Percentiles rank a stretch among this genome's conserved stretches.
phyloP scores from a whole-genome alignment of 257 asterid species.

The Scutellaria minor region DNA sequence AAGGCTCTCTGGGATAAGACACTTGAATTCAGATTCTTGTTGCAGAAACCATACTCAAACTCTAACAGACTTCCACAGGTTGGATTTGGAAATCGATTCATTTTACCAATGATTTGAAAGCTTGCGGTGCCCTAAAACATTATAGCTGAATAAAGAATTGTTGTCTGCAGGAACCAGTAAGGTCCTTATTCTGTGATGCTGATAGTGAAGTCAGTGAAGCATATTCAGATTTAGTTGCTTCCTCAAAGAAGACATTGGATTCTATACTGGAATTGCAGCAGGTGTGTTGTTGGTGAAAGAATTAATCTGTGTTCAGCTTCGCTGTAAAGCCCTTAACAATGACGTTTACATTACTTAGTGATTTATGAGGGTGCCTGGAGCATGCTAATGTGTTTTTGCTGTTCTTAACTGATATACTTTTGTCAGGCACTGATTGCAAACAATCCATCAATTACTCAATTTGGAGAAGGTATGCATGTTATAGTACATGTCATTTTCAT shows the following conservation, averaged over 20 bases:
- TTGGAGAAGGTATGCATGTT: slow-evolving; percentile 59
- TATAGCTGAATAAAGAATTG: slow-evolving; percentile 18
- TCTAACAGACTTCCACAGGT: slow-evolving; percentile 98
- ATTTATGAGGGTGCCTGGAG: neutral
- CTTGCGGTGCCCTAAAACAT: slow-evolving; percentile 19
- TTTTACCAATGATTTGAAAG: neutral
- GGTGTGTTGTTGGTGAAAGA: slow-evolving; percentile 51
- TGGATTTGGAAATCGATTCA: slow-evolving; percentile 25
- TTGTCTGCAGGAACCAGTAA: slow-evolving; percentile 69
- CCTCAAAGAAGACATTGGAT: slow-evolving; percentile 78
- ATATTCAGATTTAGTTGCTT: slow-evolving; percentile 68
- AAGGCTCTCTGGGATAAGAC: slow-evolving; percentile 97
- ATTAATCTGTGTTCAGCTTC: slow-evolving; percentile 24
- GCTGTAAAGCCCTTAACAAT: slow-evolving; percentile 22
- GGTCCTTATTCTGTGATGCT: slow-evolving; percentile 62
- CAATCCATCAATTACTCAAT: slow-evolving; percentile 68
- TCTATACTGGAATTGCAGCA: slow-evolving; percentile 77
- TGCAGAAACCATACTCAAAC: slow-evolving; percentile 80
- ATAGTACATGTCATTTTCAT: neutral
- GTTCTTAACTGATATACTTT: slow-evolving; percentile 21
- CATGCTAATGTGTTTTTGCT: slow-evolving; percentile 1
- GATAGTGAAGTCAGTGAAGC: slow-evolving; percentile 64
- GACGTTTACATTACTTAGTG: slow-evolving; percentile 8
- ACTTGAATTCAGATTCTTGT: slow-evolving; percentile 89
- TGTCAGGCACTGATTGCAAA: slow-evolving; percentile 77